These are phyloP conservation scores for Pseudozyma hubeiensis DNA, from an alignment of 1,284 basidiomycete genomes.

Conservation along the genomic window DNA sequence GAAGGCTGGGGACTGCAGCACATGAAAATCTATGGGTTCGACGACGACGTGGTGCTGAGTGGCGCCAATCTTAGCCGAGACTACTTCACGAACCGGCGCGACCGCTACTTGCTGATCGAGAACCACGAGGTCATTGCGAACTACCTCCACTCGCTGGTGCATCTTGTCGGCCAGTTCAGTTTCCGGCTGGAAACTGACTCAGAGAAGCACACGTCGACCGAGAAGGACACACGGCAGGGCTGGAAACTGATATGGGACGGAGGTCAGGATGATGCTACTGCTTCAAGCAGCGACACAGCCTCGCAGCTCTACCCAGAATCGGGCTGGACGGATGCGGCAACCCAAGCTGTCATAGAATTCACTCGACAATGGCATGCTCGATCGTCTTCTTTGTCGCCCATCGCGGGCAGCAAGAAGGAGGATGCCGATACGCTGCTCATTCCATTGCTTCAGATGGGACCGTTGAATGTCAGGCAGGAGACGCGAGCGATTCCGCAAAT, in stretches of 20 bases:
- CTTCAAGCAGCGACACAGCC: neutral
- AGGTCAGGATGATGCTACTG: slow-evolving; percentile 25
- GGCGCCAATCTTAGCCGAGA: slow-evolving; percentile 95
- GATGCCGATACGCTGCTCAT: slow-evolving; percentile 56
- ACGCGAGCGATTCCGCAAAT: slow-evolving; percentile 62
- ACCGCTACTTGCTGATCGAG: slow-evolving; percentile 86
- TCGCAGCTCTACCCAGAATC: slow-evolving; percentile 19
- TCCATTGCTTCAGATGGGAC: slow-evolving; percentile 70
- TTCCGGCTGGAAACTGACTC: slow-evolving; percentile 70
- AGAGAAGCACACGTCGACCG: neutral
- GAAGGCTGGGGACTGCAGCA: slow-evolving; percentile 99
- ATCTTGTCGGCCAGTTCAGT: slow-evolving; percentile 79
- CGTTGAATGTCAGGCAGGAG: slow-evolving; percentile 68
- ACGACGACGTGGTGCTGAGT: slow-evolving; percentile 90
- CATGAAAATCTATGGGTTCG: slow-evolving; percentile 92
- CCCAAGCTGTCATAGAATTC: slow-evolving; percentile 37
- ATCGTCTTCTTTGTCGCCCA: neutral
- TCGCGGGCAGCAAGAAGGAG: neutral
- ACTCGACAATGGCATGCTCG: slow-evolving; percentile 46
- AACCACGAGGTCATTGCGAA: slow-evolving; percentile 77
- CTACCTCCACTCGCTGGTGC: slow-evolving; percentile 85
- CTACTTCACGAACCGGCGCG: slow-evolving; percentile 94
- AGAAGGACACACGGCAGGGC: slow-evolving; percentile 5
- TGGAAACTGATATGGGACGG: slow-evolving; percentile 61
- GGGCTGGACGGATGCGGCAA: slow-evolving; percentile 40